Evolutionary conservation across 2,329 filamentous ascomycete genomes (phyloP), one percentile per base, ranked within the genome.

Genomic region (Pseudocercospora eumusae): DNA sequence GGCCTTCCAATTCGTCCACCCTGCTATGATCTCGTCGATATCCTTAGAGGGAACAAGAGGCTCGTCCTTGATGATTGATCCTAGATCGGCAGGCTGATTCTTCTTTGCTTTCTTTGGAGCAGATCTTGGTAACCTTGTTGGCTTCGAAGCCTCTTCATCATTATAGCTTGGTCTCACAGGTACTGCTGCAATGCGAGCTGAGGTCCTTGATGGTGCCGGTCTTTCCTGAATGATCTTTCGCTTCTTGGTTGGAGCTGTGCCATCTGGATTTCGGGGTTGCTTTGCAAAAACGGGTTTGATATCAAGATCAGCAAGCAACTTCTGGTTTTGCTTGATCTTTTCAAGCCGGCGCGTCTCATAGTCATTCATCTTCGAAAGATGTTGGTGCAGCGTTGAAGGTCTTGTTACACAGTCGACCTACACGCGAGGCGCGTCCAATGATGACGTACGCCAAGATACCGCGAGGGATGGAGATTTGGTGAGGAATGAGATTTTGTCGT

Each of bases 251-350:
- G 72, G 55, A 18, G 72, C 69, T 47, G 69, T 70, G 55, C 55
- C 40, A 33, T 66, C 60, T 42, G 61, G 45, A 60, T 66, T 68
- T 31, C 64, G 63, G 6, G 18, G 58, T 49, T 49, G 42, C 27
- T 64, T 62, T 0, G 69, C 57, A 42, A 66, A 50, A 21, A 72
- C 49, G 9, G 71, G 63, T 56, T 73, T 75, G 55, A 84, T 77
- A 10, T 81, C 78, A 15, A 84, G 77, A 42, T 80, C 76, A 53
- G 76, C 76, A 3, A 84, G 72, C 1, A 84, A 74, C 8, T 75
- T 77, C 66, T 81, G 74, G 65, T 84, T 84, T 9, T 78, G 75
- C 63, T 77, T 77, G 66, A 84, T 82, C 64, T 83, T 83, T 13
- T 75, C 77, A 7, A 76, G 73, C 2, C 82, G 76, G 20, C 78